These are phyloP conservation scores for Solanum medicagineum DNA, from an alignment of 257 asterid genomes.

Conservation along the genomic window DNA sequence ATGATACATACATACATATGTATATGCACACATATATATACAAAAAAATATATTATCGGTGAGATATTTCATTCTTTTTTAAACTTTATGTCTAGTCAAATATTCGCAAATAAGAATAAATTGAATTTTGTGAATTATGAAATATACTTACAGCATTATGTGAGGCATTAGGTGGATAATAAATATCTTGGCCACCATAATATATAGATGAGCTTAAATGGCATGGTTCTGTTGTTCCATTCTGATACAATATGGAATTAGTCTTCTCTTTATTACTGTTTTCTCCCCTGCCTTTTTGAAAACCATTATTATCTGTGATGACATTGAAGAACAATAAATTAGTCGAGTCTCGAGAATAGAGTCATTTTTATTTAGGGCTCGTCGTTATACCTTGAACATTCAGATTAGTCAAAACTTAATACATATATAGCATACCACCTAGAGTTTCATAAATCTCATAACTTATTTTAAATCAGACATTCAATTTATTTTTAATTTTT, in stretches of 20 bases:
- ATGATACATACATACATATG: too few species aligned
- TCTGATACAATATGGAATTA: slow-evolving; percentile 14
- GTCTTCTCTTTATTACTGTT: slow-evolving; percentile 12
- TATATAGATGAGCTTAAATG: slow-evolving; percentile 66
- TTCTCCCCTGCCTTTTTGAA: slow-evolving; percentile 13
- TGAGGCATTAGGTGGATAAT: slow-evolving; percentile 31
- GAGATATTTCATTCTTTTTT: background rate
- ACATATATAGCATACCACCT: too few species aligned
- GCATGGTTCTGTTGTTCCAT: slow-evolving; percentile 43
- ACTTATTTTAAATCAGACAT: background rate
- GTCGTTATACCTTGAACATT: background rate
- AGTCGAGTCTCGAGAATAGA: background rate
- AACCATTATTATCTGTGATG: slow-evolving; percentile 21
- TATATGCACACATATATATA: too few species aligned
- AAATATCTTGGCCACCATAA: slow-evolving; percentile 73
- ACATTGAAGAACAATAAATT: background rate
- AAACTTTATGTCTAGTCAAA: background rate
- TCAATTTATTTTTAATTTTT: background rate
- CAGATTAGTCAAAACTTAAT: background rate
- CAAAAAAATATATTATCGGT: too few species aligned
- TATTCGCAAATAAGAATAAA: background rate
- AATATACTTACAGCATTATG: slow-evolving; percentile 30
- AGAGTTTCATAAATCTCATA: background rate
- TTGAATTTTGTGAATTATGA: background rate
- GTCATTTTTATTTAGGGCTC: background rate